These are phyloP conservation scores for Leccinum subfulvum DNA, from an alignment of 1,284 basidiomycete species.

Conservation along the genomic window DNA sequence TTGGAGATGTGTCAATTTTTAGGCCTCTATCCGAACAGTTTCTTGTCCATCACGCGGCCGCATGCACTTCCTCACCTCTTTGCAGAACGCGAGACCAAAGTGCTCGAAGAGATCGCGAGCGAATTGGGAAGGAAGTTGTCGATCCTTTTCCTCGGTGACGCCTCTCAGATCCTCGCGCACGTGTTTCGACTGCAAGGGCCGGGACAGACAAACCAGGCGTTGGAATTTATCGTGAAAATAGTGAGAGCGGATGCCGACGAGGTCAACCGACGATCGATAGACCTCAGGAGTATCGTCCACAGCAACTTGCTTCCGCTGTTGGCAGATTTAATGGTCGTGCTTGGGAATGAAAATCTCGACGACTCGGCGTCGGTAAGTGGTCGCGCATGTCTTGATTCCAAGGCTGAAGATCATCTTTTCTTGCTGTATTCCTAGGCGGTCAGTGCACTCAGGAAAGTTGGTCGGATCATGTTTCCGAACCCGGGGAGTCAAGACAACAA, in stretches of 20 bases:
- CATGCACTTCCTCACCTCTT: conserved; percentile 74
- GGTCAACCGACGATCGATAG: conserved; percentile 37
- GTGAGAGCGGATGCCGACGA: conserved; percentile 30
- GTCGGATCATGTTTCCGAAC: conserved; percentile 35
- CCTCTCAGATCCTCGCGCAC: conserved; percentile 68
- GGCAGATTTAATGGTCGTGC: conserved; percentile 69
- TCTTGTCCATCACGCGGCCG: conserved; percentile 66
- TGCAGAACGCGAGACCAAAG: conserved; percentile 54
- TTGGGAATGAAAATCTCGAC: conserved; percentile 64
- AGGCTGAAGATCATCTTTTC: conserved; percentile 1
- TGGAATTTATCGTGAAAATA: conserved; percentile 60
- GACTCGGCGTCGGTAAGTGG: conserved; percentile 50
- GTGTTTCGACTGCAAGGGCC: conserved; percentile 63
- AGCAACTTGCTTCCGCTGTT: conserved; percentile 68
- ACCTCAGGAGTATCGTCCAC: conserved; percentile 54
- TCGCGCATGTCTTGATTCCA: conserved; percentile 14
- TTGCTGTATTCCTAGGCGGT: conserved; percentile 45
- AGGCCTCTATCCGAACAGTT: conserved; percentile 52
- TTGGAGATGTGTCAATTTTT: conserved; percentile 65
- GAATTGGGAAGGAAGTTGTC: conserved; percentile 49
- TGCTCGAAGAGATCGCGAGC: conserved; percentile 44
- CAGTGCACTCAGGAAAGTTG: conserved; percentile 62
- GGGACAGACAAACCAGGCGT: conserved; percentile 50
- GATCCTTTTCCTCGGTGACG: conserved; percentile 59
- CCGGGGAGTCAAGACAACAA: conserved; percentile 25